A percentile compares a stretch with the other conserved stretches of the same genome.
Evolutionary conservation across 345 rosid species (phyloP).

Genomic region (Eucalyptus curtisii): DNA sequence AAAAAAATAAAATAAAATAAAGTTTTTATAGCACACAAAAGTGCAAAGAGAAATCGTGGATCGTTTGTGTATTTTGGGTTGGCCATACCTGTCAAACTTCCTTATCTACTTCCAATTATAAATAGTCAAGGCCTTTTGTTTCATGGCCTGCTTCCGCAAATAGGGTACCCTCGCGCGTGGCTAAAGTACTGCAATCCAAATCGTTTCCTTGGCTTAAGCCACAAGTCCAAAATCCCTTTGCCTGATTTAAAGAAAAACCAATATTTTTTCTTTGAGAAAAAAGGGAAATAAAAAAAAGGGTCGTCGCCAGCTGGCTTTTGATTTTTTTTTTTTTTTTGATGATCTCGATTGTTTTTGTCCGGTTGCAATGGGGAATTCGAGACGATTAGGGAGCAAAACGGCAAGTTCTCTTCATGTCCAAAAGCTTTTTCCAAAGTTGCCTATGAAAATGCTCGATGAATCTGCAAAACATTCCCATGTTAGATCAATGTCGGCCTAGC

Average conservation of each 20-base stretch:
- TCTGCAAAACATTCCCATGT: neutral
- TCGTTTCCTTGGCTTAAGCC: neutral
- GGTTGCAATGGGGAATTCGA: neutral
- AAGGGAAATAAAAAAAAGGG: neutral
- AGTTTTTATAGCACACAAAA: neutral
- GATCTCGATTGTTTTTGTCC: neutral
- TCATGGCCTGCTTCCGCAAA: neutral
- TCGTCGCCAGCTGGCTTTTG: neutral
- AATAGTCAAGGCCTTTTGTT: neutral
- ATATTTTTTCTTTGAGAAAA: neutral
- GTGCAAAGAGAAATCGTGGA: neutral
- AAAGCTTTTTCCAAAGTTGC: neutral
- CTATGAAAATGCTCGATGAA: neutral
- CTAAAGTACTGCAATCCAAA: neutral
- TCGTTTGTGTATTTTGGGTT: neutral
- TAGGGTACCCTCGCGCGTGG: neutral
- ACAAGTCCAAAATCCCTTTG: neutral
- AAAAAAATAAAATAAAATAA: no score
- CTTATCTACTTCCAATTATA: neutral
- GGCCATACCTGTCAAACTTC: fast-evolving
- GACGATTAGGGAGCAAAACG: neutral
- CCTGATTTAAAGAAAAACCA: neutral
- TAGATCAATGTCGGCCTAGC: neutral
- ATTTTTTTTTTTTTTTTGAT: neutral
- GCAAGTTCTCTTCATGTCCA: neutral